These are phyloP conservation scores for Phytophthora pisi DNA, from an alignment of 352 stramenopile genomes.

Conservation along the genomic window DNA sequence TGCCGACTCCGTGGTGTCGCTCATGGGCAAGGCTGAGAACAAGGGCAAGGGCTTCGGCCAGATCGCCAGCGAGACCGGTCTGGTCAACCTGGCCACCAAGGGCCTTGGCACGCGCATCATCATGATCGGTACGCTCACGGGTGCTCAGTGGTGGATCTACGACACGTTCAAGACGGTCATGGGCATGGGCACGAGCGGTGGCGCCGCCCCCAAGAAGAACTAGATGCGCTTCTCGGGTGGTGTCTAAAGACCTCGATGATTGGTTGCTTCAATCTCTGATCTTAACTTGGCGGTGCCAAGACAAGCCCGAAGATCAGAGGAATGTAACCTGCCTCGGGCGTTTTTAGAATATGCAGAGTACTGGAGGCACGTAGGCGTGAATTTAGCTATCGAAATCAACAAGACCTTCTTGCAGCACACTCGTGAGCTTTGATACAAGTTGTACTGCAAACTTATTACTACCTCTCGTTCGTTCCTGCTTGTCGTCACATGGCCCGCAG, in stretches of 20 bases:
- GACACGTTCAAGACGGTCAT: slow-evolving; percentile 95
- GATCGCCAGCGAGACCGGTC: slow-evolving; percentile 83
- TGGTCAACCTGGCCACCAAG: slow-evolving; percentile 85
- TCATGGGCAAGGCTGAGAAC: slow-evolving; percentile 94
- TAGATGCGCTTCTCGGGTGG: slow-evolving; percentile 34
- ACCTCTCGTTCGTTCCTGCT: too few species aligned
- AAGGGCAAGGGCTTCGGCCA: slow-evolving; percentile 90
- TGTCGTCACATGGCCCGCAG: background rate
- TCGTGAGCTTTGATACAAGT: background rate
- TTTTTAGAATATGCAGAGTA: slow-evolving; percentile 29
- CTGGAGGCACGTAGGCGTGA: slow-evolving; percentile 14
- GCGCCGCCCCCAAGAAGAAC: slow-evolving; percentile 74
- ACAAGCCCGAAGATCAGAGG: slow-evolving; percentile 21
- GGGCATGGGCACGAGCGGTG: slow-evolving; percentile 92
- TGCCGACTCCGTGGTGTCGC: slow-evolving; percentile 98
- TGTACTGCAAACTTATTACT: background rate
- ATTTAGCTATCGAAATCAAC: slow-evolving; percentile 26
- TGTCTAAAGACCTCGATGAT: slow-evolving; percentile 14
- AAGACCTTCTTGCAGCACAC: slow-evolving; percentile 17
- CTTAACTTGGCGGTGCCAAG: slow-evolving; percentile 18
- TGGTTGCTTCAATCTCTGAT: slow-evolving; percentile 12
- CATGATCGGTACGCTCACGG: slow-evolving; percentile 96
- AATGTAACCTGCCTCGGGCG: slow-evolving; percentile 10
- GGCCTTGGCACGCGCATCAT: slow-evolving; percentile 94
- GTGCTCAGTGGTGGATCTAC: slow-evolving; percentile 98